A percentile compares a stretch with the other conserved stretches of the same genome.
These are phyloP conservation scores for Moesziomyces globuligerus DNA, from an alignment of 1,284 basidiomycete genomes.

Conservation along the genomic window DNA sequence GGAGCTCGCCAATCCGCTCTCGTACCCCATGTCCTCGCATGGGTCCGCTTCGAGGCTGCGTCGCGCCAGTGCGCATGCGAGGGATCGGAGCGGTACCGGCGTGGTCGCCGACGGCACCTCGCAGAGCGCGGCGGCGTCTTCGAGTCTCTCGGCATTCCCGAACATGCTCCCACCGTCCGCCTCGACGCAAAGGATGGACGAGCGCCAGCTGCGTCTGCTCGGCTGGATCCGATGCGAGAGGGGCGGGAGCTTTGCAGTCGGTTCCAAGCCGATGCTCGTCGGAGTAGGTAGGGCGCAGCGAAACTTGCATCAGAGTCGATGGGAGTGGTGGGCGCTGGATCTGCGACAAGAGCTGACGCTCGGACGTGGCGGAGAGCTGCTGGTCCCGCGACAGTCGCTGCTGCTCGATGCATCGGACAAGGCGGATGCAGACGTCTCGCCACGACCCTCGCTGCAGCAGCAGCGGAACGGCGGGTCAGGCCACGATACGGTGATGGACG, in stretches of 20 bases:
- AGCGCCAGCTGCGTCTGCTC: constrained; percentile 33
- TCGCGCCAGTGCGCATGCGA: constrained; percentile 32
- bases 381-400: constrained; percentile 29
- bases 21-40: constrained; percentile 50
- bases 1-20: constrained; percentile 29
- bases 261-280: constrained; percentile 8
- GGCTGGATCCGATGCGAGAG: constrained; percentile 42
- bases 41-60: constrained; percentile 35
- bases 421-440: not conserved
- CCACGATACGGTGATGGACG: constrained; percentile 15
- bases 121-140: constrained; percentile 17
- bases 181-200: constrained; percentile 27
- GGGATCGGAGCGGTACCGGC: constrained; percentile 30
- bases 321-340: constrained; percentile 47
- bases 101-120: constrained; percentile 5
- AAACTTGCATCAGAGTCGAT: constrained; percentile 14
- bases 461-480: constrained; percentile 4
- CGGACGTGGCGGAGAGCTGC: constrained; percentile 40
- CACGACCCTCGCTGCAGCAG: constrained; percentile 12
- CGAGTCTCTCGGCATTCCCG: constrained; percentile 19
- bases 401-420: constrained; percentile 8
- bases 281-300: constrained; percentile 28
- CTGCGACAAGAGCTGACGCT: constrained; percentile 37
- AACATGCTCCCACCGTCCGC: constrained; percentile 26
- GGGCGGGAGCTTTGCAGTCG: constrained; percentile 26